Evolutionary conservation across 805 yeast species (phyloP).

Genomic region (Yamadazyma ubonensis): DNA sequence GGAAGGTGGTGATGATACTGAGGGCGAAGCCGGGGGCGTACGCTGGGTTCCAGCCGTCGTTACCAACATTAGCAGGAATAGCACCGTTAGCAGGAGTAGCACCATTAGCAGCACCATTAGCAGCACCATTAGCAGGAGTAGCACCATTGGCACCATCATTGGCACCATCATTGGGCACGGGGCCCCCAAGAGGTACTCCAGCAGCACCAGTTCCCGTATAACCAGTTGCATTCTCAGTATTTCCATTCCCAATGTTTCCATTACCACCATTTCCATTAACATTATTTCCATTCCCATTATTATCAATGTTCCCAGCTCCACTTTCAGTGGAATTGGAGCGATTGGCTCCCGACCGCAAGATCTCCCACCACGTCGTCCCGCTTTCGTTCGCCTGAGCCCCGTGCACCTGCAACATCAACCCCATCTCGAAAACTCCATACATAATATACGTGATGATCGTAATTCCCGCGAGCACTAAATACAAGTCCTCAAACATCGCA

Average conservation of each 20-base stretch:
- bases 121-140: background rate
- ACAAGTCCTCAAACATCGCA: conserved; percentile 53
- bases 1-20: conserved; percentile 43
- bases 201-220: too few relatives aligned
- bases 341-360: too few relatives aligned
- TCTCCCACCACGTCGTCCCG: conserved; percentile 62
- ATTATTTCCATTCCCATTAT: background rate
- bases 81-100: conserved; percentile 9
- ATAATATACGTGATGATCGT: conserved; percentile 68
- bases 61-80: background rate
- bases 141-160: background rate
- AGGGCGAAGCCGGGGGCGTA: conserved; percentile 28
- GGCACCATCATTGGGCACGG: too few relatives aligned
- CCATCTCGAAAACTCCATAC: conserved; percentile 71
- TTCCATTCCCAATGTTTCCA: background rate
- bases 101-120: conserved; percentile 11
- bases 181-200: too few relatives aligned
- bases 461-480: conserved; percentile 65
- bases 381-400: conserved; percentile 73
- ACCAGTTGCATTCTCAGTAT: background rate
- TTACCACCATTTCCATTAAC: too few relatives aligned
- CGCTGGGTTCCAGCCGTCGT: conserved; percentile 21
- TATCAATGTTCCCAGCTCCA: background rate
- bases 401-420: conserved; percentile 66
- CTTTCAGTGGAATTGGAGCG: too few relatives aligned